phyloP scores from a whole-genome alignment of 495 filamentous ascomycete genomes.

The Letharia lupina region DNA sequence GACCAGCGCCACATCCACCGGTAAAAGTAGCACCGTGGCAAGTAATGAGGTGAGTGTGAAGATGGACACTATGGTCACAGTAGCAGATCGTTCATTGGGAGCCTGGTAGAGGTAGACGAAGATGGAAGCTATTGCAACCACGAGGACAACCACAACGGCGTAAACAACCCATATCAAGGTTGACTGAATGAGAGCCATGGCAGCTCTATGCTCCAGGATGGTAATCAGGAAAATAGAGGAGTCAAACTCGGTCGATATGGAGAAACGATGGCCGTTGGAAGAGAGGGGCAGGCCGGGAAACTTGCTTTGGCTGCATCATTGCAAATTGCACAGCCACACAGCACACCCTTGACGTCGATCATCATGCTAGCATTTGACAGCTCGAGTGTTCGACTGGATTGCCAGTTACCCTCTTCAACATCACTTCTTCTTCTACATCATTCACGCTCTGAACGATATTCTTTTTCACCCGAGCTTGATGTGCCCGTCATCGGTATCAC shows the following conservation, averaged over 20 bases:
- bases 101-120: conserved; percentile 84
- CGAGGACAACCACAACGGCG: conserved; percentile 63
- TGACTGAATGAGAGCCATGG: conserved; percentile 67
- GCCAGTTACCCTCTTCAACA: neutral
- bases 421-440: neutral
- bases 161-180: conserved; percentile 91
- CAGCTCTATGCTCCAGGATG: conserved; percentile 2
- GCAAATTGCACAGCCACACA: neutral
- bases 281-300: conserved; percentile 7
- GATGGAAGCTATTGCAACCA: conserved; percentile 62
- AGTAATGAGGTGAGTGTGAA: conserved; percentile 78
- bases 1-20: conserved; percentile 90
- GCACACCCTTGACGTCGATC: conserved; percentile 3
- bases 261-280: neutral
- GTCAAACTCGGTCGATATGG: conserved; percentile 1
- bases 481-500: neutral
- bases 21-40: conserved; percentile 84
- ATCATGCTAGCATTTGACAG: neutral
- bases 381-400: neutral
- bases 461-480: neutral
- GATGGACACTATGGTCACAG: conserved; percentile 74
- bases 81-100: conserved; percentile 71
- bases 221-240: neutral
- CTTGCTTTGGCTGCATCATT: conserved; percentile 12
- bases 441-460: neutral